Evolutionary conservation across 2,329 filamentous ascomycete genomes (phyloP).

Genomic region (Shiraia bambusicola): DNA sequence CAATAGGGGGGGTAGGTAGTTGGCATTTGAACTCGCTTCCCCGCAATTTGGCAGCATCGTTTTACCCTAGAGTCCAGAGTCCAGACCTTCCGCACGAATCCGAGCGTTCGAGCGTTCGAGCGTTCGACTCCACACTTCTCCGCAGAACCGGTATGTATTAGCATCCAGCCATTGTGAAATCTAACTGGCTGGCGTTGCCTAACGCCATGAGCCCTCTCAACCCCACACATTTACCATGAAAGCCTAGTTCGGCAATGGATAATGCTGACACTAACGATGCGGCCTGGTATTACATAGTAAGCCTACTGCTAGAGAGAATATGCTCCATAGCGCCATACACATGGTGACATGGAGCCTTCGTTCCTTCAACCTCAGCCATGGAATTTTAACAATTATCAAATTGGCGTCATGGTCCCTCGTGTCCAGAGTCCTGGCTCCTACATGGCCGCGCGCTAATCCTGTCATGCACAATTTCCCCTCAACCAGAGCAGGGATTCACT

Average conservation of each 20-base stretch:
- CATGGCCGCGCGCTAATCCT: conserved; percentile 1
- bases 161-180: conserved; percentile 1
- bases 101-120: conserved; percentile 18
- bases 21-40: conserved; percentile 27
- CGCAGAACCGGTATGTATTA: conserved; percentile 23
- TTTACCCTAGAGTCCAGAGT: conserved; percentile 17
- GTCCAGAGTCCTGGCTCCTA: background rate
- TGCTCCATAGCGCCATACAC: too few relatives aligned
- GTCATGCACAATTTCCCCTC: conserved; percentile 3
- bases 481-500: background rate
- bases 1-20: too few relatives aligned
- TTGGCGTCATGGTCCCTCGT: background rate
- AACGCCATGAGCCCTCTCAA: conserved; percentile 2
- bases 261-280: background rate
- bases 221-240: conserved; percentile 3
- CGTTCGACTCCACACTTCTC: conserved; percentile 29
- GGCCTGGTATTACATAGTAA: background rate
- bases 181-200: conserved; percentile 4
- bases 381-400: too few relatives aligned
- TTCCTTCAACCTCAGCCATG: too few relatives aligned
- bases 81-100: conserved; percentile 26
- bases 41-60: conserved; percentile 30
- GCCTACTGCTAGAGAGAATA: too few relatives aligned
- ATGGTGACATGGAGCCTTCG: too few relatives aligned
- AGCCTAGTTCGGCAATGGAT: conserved; percentile 2